Percentiles rank a stretch among this genome's conserved stretches.
Conservation (phyloP, 257 asterid genomes). For the Penstemon eatonii region DNA sequence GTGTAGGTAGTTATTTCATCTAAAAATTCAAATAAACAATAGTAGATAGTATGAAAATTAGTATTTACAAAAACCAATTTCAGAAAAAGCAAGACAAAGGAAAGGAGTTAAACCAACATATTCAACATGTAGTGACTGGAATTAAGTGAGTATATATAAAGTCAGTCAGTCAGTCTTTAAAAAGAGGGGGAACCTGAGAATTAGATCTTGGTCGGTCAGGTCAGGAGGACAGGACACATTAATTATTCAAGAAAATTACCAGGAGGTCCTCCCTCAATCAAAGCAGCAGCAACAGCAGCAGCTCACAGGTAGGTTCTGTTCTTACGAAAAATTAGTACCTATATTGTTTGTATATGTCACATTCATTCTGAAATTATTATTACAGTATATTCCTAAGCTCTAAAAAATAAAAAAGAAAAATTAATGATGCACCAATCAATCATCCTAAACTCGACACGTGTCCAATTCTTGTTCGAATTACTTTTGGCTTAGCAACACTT, state of each 20-base stretch:
- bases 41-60: too few species aligned
- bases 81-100: too few species aligned
- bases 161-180: background rate
- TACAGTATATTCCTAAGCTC: conserved; percentile 27
- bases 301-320: conserved; percentile 28
- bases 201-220: conserved; percentile 1
- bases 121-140: background rate
- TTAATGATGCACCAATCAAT: conserved; percentile 33
- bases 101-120: too few species aligned
- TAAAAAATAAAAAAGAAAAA: conserved; percentile 2
- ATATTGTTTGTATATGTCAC: background rate
- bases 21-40: too few species aligned
- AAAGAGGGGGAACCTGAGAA: background rate
- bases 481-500: conserved; percentile 12
- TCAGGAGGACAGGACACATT: conserved; percentile 21
- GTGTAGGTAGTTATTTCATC: too few species aligned
- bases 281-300: background rate
- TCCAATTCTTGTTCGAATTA: conserved; percentile 28
- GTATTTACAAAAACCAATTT: too few species aligned
- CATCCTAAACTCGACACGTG: conserved; percentile 47
- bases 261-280: conserved; percentile 14
- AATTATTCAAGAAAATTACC: conserved; percentile 14
- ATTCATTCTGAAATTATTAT: conserved; percentile 8
- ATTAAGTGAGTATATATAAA: too few species aligned
- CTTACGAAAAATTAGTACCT: too few species aligned